phyloP scores from a whole-genome alignment of 2,329 filamentous ascomycete species.

The Arthroderma sp. region DNA sequence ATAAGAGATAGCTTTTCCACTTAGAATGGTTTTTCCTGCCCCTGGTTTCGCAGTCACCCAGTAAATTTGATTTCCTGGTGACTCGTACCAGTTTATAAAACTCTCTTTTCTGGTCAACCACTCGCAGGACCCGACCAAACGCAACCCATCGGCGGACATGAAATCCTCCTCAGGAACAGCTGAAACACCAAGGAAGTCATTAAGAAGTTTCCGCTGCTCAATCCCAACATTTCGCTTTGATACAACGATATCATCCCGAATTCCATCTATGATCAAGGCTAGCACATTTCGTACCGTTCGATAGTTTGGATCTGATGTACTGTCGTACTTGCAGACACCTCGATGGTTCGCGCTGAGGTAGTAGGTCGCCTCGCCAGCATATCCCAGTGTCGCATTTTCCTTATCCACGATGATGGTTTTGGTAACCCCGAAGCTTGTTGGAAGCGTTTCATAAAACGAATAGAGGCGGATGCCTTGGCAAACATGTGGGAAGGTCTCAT shows the following conservation, averaged over 20 bases:
- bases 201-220: conserved; percentile 4
- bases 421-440: conserved; percentile 14
- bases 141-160: conserved; percentile 3
- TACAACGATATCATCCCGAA: not conserved
- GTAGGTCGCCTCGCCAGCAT: conserved; percentile 27
- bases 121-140: conserved; percentile 12
- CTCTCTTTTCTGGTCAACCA: conserved; percentile 9
- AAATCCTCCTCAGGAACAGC: conserved; percentile 11
- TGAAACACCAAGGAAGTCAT: conserved; percentile 10
- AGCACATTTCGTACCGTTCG: conserved; percentile 21
- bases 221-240: conserved; percentile 8
- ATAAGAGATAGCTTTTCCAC: conserved; percentile 16
- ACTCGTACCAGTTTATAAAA: conserved; percentile 6
- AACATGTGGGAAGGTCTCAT: conserved; percentile 33
- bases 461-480: conserved; percentile 24
- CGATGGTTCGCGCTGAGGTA: conserved; percentile 32
- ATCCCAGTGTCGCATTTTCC: conserved; percentile 32
- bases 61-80: conserved; percentile 6
- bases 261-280: conserved; percentile 15
- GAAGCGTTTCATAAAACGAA: conserved; percentile 37
- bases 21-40: conserved; percentile 22
- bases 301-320: conserved; percentile 20
- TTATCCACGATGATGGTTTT: conserved; percentile 25
- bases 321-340: conserved; percentile 30
- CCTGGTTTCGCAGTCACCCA: conserved; percentile 23